Base-by-base conservation (phyloP, 805 yeast genomes). In the Peterozyma xylosa region DNA sequence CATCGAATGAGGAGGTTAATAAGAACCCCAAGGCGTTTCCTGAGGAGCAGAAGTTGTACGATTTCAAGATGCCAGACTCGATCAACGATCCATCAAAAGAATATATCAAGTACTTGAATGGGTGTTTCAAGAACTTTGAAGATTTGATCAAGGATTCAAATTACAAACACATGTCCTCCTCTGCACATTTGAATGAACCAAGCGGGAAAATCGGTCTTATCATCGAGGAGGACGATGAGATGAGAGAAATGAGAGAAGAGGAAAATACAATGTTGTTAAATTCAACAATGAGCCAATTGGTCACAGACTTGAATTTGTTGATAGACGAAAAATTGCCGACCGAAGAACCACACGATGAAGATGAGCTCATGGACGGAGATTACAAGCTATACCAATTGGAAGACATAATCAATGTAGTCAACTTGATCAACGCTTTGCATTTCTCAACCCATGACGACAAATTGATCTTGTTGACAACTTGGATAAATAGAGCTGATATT, bases 401-500 rank as follows among this genome's bases (percentile, higher is more conserved):
- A 37, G 78, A 76, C 43, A 64, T 70, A 30, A 55, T 73, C 30
- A 68, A 71, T 46, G 73, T 84, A 7, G 54, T 84, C 38, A 80
- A 78, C 47, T 74, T 88, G 51, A 55, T 84, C 27, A 71, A 71
- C 41, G 76, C 86, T 0, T 57, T 76, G 33, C 66, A 69, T 51
- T 80, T 78, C 50, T 53, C 67, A 2, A 65, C 68, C 14, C 55
- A 60, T 11, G 64, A 68, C 45, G 64, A 58, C 41, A 66, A 67
- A 49, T 71, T 80, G 30, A 65, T 66, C 39, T 55, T 68, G 35
- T 59, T 80, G 33, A 59, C 71, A 13, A 71, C 68, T 39, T 85
- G 93, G 93, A 67, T 82, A 21, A 85, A 85, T 54, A 69, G 77
- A 45, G 79, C 82, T 30, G 86, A 83, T 55, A 79, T 82, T 5